A percentile compares a stretch with the other conserved stretches of the same genome.
These are phyloP conservation scores for Chlamydomonas applanata DNA, from an alignment of 139 green algal genomes.

Conservation along the genomic window DNA sequence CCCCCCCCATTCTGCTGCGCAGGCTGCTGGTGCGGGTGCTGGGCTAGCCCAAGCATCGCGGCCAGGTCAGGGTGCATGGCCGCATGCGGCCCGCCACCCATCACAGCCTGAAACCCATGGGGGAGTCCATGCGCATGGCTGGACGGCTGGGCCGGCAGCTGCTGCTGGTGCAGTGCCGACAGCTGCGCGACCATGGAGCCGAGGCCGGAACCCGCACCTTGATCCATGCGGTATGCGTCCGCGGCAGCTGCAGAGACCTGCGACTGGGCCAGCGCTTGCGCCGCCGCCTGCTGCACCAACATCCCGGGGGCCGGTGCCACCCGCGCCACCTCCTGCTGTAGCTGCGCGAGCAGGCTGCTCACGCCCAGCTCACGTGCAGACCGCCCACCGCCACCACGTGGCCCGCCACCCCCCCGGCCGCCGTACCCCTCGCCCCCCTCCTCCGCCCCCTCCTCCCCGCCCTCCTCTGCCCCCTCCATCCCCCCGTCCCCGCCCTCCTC, in stretches of 20 bases:
- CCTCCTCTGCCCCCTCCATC: background rate
- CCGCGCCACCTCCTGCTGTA: constrained; percentile 7
- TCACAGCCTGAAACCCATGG: background rate
- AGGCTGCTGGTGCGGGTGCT: too few relatives aligned
- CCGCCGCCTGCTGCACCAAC: background rate
- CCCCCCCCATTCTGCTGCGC: too few relatives aligned
- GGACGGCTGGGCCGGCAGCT: too few relatives aligned
- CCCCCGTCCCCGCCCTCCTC: background rate
- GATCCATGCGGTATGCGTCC: too few relatives aligned
- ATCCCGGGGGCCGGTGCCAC: background rate
- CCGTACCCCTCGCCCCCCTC: background rate
- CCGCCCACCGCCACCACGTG: background rate
- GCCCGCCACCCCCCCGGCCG: background rate
- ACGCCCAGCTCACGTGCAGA: background rate
- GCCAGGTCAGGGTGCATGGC: too few relatives aligned
- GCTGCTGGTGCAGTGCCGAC: background rate
- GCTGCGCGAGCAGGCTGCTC: constrained; percentile 8
- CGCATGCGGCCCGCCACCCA: too few relatives aligned
- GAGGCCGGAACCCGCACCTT: too few relatives aligned
- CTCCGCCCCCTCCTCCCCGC: background rate
- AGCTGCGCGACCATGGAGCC: background rate
- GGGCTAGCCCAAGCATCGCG: too few relatives aligned
- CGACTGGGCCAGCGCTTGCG: background rate
- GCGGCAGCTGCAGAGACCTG: background rate
- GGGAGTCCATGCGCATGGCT: background rate